These are phyloP conservation scores for Flueggea neowawraea DNA, from an alignment of 441 rosid genomes.

Conservation along the genomic window DNA sequence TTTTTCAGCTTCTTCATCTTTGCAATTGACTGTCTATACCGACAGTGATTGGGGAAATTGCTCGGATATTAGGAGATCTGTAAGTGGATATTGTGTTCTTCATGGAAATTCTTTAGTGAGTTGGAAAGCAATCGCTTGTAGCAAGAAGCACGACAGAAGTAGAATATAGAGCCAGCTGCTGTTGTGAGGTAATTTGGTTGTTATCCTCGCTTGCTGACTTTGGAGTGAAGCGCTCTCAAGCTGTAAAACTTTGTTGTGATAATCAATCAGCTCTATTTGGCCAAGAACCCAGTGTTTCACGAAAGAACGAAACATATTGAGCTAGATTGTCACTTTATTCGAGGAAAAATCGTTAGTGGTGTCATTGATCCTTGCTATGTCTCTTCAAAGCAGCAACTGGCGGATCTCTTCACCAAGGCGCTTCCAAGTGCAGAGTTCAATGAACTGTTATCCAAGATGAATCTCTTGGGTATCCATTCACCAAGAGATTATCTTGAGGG, in stretches of 20 bases:
- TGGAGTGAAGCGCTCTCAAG: too few relatives aligned
- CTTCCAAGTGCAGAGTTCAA: too few relatives aligned
- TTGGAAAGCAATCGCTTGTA: background rate
- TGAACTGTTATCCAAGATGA: too few relatives aligned
- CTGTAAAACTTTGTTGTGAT: background rate
- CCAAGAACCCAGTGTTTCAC: background rate
- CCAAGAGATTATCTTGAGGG: too few relatives aligned
- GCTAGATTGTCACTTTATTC: background rate
- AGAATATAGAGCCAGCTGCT: background rate
- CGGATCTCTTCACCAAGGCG: too few relatives aligned
- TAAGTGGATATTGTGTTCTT: background rate
- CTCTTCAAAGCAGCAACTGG: too few relatives aligned
- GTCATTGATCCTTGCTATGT: too few relatives aligned
- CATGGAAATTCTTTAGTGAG: background rate
- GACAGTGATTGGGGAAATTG: background rate
- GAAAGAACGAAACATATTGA: background rate
- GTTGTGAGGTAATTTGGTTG: background rate
- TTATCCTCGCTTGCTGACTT: background rate
- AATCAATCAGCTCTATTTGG: background rate
- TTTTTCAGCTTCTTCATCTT: background rate
- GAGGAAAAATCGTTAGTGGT: background rate
- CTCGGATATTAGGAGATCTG: background rate
- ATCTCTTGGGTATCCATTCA: too few relatives aligned
- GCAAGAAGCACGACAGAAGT: background rate
- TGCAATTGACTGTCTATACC: background rate